These are phyloP conservation scores for Pyricularia grisea DNA, from an alignment of 2,329 filamentous ascomycete genomes.

Conservation along the genomic window DNA sequence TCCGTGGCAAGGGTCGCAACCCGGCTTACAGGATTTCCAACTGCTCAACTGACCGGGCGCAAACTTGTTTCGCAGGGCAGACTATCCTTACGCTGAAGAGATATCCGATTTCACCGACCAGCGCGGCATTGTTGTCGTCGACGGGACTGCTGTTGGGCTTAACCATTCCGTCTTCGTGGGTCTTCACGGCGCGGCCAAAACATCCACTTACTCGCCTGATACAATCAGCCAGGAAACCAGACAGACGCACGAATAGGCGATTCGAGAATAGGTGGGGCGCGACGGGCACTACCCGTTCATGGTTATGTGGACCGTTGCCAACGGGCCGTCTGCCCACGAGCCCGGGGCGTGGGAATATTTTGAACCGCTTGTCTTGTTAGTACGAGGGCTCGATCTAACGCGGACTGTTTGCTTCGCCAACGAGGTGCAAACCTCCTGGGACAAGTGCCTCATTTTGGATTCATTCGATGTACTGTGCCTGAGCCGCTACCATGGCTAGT, in stretches of 20 bases:
- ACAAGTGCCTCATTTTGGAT: conserved; percentile 38
- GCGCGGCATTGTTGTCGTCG: conserved; percentile 18
- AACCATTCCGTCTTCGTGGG: conserved; percentile 12
- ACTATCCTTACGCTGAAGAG: conserved; percentile 22
- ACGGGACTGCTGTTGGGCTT: conserved; percentile 18
- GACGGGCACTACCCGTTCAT: conserved; percentile 63
- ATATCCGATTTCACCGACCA: conserved; percentile 19
- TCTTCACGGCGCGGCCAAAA: conserved; percentile 5
- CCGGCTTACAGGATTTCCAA: conserved; percentile 19
- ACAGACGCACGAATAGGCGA: conserved; percentile 12
- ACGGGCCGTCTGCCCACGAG: conserved; percentile 60
- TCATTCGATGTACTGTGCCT: conserved; percentile 34
- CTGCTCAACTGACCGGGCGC: conserved; percentile 19
- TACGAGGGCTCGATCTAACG: conserved; percentile 44
- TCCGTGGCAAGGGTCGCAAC: conserved; percentile 20
- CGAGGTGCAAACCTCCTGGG: conserved; percentile 51
- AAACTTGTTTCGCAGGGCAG: conserved; percentile 20
- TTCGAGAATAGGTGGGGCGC: conserved; percentile 43
- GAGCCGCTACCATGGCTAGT: conserved; percentile 32
- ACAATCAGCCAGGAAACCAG: conserved; percentile 11
- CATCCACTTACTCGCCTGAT: conserved; percentile 13
- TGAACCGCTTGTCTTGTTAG: conserved; percentile 55
- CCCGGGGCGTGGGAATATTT: conserved; percentile 37
- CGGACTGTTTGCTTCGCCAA: conserved; percentile 49
- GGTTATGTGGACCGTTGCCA: conserved; percentile 63